These are phyloP conservation scores for Ambrosiella beaveri DNA, from an alignment of 2,329 filamentous ascomycete genomes.

Conservation along the genomic window DNA sequence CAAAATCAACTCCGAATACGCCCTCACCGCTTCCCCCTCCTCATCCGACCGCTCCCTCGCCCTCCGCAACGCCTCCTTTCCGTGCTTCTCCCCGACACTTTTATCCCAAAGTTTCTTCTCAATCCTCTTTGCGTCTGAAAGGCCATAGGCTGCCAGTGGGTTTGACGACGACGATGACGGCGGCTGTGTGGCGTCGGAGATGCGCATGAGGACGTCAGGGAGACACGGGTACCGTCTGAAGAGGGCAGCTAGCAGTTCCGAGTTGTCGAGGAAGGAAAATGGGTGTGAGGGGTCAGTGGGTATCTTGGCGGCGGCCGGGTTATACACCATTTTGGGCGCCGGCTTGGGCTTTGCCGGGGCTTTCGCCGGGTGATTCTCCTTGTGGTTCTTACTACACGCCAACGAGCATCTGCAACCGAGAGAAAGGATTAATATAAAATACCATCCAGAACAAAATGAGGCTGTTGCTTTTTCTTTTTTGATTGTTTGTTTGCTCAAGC, in stretches of 20 bases:
- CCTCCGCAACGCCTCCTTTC: slow-evolving; percentile 34
- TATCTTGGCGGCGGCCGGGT: slow-evolving; percentile 9
- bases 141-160: slow-evolving; percentile 12
- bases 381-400: slow-evolving; percentile 35
- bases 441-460: slow-evolving; percentile 7
- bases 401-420: slow-evolving; percentile 36
- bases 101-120: slow-evolving; percentile 35
- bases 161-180: slow-evolving; percentile 17
- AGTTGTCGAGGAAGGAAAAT: slow-evolving; percentile 34
- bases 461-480: slow-evolving; percentile 4
- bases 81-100: slow-evolving; percentile 39
- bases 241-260: slow-evolving; percentile 30
- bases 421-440: neutral
- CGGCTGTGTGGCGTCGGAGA: slow-evolving; percentile 33
- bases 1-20: slow-evolving; percentile 41
- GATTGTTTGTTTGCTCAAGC: neutral
- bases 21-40: slow-evolving; percentile 40
- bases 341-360: slow-evolving; percentile 18
- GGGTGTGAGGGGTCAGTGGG: slow-evolving; percentile 22
- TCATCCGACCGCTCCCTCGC: slow-evolving; percentile 33
- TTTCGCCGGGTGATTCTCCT: slow-evolving; percentile 30
- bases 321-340: slow-evolving; percentile 11
- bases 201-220: slow-evolving; percentile 27
- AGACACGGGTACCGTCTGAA: slow-evolving; percentile 37
- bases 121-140: slow-evolving; percentile 11